Base-by-base conservation (phyloP, 2,329 filamentous ascomycete genomes). In the Alternaria novae-zelandiae region DNA sequence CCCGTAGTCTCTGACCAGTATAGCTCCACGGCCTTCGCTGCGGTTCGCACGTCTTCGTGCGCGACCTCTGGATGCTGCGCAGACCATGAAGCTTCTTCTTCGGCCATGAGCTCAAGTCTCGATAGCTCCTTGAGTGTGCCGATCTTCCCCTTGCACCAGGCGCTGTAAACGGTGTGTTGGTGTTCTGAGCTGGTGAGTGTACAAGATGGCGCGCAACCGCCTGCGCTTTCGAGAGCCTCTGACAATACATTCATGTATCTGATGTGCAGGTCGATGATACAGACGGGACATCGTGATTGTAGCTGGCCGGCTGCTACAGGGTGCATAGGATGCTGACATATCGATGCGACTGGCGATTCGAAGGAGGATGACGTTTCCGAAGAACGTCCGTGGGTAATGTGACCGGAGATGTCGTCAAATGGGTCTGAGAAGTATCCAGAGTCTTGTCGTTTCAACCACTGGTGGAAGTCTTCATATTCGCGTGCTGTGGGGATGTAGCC, bases 361-460 rank as follows among this genome's bases (percentile, higher is more conserved):
- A 57, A 61, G 11, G 56, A 50, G 8, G 45, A 44, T 43, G 23
- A 44, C 12, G 25, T 60, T 12, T 15, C 23, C 10, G 17, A 21
- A 10, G 28, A 25, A 23, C 30, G 32, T 2, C 53, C 20, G 7
- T 61, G 20, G 43, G 69, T 65, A 51, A 73, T 61, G 47, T 72
- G 70, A 17, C 68, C 62, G 9, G 67, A 60, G 5, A 75, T 68
- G 41, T 74, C 71, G 12, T 70, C 70, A n/a, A 75, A 72, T 3
- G 69, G 62, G 46, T 77, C 74, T 15, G 74, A 76, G 44, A 75
- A 74, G 56, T 76, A 76, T 6, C 74, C 74, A 1, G 74, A 77
- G 54, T 76, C 74, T 43, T 74, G 72, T 30, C 70, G 71, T 45
- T 65, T 69, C 12, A 73, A 64, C 75, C 75, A 77, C 20, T 70